These are phyloP conservation scores for Effrenium voratum DNA, from an alignment of 73 alveolate species.

Conservation along the genomic window DNA sequence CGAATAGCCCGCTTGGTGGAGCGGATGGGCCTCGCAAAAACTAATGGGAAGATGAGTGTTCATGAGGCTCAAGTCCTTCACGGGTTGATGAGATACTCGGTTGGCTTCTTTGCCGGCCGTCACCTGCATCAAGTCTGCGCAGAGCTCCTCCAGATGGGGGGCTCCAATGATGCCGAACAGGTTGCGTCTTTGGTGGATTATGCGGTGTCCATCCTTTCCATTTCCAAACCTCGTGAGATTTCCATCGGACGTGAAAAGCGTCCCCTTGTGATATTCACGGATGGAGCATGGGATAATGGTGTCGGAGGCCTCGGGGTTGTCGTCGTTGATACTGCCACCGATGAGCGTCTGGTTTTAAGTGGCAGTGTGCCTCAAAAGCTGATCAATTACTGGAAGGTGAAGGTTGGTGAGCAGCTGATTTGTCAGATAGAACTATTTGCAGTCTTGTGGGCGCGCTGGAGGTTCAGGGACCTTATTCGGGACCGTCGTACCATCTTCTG, in stretches of 20 bases:
- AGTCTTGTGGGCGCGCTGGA: not conserved
- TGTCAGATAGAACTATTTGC: constrained; percentile 21
- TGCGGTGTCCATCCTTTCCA: not conserved
- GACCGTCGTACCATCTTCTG: not conserved
- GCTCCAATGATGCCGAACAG: too few relatives aligned
- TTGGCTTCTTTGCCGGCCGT: constrained; percentile 8
- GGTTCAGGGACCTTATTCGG: not conserved
- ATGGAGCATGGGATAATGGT: constrained; percentile 21
- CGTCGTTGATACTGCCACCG: not conserved
- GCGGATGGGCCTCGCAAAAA: not conserved
- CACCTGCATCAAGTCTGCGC: not conserved
- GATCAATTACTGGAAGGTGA: not conserved
- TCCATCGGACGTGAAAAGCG: not conserved
- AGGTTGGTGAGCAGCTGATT: constrained; percentile 30
- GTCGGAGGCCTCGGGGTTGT: not conserved
- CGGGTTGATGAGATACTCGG: not conserved
- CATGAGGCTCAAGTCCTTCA: not conserved
- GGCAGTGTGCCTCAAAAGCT: not conserved
- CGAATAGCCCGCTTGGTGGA: not conserved
- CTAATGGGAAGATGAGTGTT: not conserved
- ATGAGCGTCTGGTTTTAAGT: not conserved
- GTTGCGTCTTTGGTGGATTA: not conserved
- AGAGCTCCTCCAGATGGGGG: not conserved
- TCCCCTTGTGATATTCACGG: constrained; percentile 4
- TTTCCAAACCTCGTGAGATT: not conserved